Evolutionary conservation across 495 filamentous ascomycete genomes (phyloP).

Genomic region (Articulospora tetracladia): DNA sequence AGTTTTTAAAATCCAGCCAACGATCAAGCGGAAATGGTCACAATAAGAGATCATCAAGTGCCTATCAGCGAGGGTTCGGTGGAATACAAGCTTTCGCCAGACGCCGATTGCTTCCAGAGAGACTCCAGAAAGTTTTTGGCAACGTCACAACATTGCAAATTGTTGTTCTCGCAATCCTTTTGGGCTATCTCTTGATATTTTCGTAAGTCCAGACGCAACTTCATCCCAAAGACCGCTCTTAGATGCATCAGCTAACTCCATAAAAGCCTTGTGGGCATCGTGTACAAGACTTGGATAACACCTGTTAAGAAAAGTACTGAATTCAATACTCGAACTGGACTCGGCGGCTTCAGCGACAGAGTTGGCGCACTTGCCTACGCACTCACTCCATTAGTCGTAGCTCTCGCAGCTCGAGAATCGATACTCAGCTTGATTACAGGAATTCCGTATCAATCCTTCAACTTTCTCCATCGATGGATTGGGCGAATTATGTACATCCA

Average conservation of each 20-base stretch:
- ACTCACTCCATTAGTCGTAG: constrained; percentile 57
- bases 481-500: constrained; percentile 62
- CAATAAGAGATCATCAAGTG: background rate
- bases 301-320: constrained; percentile 43
- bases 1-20: background rate
- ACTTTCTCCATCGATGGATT: constrained; percentile 65
- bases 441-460: constrained; percentile 63
- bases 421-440: constrained; percentile 59
- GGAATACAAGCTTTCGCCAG: background rate
- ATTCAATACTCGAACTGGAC: constrained; percentile 46
- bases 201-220: constrained; percentile 32
- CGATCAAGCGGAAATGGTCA: background rate
- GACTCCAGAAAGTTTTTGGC: constrained; percentile 13
- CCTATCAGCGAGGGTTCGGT: background rate
- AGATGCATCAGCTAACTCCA: constrained; percentile 1
- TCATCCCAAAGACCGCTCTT: background rate
- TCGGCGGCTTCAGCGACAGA: constrained; percentile 60
- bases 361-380: constrained; percentile 63
- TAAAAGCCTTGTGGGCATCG: constrained; percentile 47
- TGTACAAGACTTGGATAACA: constrained; percentile 56
- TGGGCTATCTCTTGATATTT: constrained; percentile 53
- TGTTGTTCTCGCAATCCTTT: constrained; percentile 44
- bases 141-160: constrained; percentile 41
- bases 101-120: constrained; percentile 18
- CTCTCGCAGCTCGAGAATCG: constrained; percentile 56